Evolutionary conservation across 2,329 filamentous ascomycete species (phyloP).

Genomic region (Colletotrichum godetiae): DNA sequence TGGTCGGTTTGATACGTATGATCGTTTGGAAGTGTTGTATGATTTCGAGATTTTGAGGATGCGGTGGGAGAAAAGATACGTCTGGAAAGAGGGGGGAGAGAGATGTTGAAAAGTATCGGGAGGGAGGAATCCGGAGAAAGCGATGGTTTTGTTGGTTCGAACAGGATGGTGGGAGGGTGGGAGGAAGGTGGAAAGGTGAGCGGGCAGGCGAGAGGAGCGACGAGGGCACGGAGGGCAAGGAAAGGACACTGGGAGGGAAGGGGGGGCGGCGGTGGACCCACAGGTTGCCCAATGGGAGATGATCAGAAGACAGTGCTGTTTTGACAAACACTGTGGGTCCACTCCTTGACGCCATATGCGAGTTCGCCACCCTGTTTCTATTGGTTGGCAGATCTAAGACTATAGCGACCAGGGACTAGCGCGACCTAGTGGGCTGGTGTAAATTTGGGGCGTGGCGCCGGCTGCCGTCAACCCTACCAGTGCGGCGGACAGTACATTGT

Average conservation of each 20-base stretch:
- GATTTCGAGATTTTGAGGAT: conserved; percentile 4
- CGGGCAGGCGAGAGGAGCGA: conserved; percentile 30
- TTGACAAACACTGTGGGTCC: conserved; percentile 17
- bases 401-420: conserved; percentile 30
- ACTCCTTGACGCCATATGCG: conserved; percentile 35
- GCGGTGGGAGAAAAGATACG: conserved; percentile 11
- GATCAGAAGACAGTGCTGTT: conserved; percentile 24
- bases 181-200: conserved; percentile 20
- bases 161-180: conserved; percentile 27
- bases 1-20: neutral
- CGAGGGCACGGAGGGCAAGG: conserved; percentile 34
- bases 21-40: conserved; percentile 5
- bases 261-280: conserved; percentile 20
- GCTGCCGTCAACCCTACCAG: conserved; percentile 33
- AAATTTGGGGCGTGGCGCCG: conserved; percentile 37
- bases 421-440: conserved; percentile 22
- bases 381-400: conserved; percentile 29
- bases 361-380: conserved; percentile 34
- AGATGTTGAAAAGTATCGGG: conserved; percentile 33
- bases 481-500: conserved; percentile 27
- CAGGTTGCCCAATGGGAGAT: conserved; percentile 31
- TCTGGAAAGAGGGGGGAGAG: conserved; percentile 29
- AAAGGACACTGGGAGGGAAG: conserved; percentile 18
- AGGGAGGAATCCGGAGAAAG: conserved; percentile 32
- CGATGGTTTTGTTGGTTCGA: conserved; percentile 38